These are phyloP conservation scores for Pelargonium fulgidum DNA, from an alignment of 441 rosid species.

Conservation along the genomic window DNA sequence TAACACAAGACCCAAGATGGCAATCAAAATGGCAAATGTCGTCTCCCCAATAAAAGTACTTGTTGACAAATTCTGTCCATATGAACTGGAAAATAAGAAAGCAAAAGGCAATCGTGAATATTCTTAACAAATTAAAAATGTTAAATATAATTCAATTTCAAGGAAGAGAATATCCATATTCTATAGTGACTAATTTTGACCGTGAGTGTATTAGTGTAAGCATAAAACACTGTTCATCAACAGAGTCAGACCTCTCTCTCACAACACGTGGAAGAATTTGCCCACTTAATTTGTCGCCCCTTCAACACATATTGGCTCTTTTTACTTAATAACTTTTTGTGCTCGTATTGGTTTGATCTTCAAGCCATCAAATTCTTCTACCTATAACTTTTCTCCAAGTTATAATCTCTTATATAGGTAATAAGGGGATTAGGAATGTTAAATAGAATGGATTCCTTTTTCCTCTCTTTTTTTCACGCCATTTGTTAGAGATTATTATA, in stretches of 20 bases:
- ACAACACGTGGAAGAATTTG: background rate
- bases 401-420: background rate
- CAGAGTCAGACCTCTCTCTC: background rate
- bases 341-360: background rate
- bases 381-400: no score
- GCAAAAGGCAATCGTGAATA: slow-evolving; percentile 19
- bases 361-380: no score
- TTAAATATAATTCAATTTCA: background rate
- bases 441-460: background rate
- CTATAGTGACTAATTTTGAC: background rate
- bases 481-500: background rate
- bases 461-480: background rate
- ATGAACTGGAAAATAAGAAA: slow-evolving; percentile 55
- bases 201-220: background rate
- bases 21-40: slow-evolving; percentile 69
- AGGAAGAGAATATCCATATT: background rate
- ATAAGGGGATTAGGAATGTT: background rate
- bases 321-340: background rate
- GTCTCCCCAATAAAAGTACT: slow-evolving; percentile 88
- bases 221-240: background rate
- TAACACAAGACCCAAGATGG: slow-evolving; percentile 78
- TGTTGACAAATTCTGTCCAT: slow-evolving; percentile 82
- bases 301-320: background rate
- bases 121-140: slow-evolving; percentile 5
- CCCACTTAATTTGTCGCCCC: background rate